Conservation (phyloP, 2,329 filamentous ascomycete species). For the Zalaria obscura region DNA sequence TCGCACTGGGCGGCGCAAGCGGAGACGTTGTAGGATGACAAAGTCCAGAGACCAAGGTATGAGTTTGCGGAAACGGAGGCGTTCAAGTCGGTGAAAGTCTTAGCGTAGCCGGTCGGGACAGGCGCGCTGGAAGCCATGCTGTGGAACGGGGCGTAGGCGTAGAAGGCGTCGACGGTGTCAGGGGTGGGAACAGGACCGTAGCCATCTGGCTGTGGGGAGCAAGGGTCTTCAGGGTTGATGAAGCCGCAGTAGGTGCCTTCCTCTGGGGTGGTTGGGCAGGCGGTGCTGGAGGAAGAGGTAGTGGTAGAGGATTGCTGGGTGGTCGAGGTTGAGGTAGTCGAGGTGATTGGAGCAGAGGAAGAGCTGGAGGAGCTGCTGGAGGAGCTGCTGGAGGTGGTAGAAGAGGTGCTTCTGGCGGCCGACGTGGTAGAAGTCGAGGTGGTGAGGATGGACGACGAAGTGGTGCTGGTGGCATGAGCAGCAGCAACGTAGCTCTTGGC, state of each 20-base stretch:
- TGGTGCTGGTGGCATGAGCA: not conserved
- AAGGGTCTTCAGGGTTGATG: slow-evolving; percentile 23
- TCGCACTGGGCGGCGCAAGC: slow-evolving; percentile 18
- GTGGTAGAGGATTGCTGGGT: slow-evolving; percentile 2
- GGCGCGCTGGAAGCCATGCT: slow-evolving; percentile 8
- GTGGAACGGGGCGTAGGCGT: slow-evolving; percentile 12
- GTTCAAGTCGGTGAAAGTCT: slow-evolving; percentile 17
- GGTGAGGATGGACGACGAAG: slow-evolving; percentile 3
- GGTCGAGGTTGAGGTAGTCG: slow-evolving; percentile 2
- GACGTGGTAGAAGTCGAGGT: slow-evolving; percentile 5
- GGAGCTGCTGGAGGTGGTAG: slow-evolving; percentile 4
- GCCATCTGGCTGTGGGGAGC: slow-evolving; percentile 21
- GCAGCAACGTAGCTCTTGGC: not conserved
- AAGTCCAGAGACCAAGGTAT: slow-evolving; percentile 18
- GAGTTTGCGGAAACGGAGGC: slow-evolving; percentile 14
- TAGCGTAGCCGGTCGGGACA: slow-evolving; percentile 11
- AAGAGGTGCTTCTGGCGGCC: slow-evolving; percentile 2
- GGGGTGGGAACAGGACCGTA: slow-evolving; percentile 15
- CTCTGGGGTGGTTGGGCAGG: slow-evolving; percentile 16
- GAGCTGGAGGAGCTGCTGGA: not conserved
- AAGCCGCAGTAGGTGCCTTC: slow-evolving; percentile 22
- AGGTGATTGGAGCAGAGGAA: not conserved
- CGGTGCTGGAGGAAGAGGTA: slow-evolving; percentile 11
- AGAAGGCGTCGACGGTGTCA: slow-evolving; percentile 13
- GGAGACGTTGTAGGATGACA: slow-evolving; percentile 15